A percentile compares a stretch with the other conserved stretches of the same genome.
Conservation (phyloP, 73 alveolate species). For the Uronychia binucleata region DNA sequence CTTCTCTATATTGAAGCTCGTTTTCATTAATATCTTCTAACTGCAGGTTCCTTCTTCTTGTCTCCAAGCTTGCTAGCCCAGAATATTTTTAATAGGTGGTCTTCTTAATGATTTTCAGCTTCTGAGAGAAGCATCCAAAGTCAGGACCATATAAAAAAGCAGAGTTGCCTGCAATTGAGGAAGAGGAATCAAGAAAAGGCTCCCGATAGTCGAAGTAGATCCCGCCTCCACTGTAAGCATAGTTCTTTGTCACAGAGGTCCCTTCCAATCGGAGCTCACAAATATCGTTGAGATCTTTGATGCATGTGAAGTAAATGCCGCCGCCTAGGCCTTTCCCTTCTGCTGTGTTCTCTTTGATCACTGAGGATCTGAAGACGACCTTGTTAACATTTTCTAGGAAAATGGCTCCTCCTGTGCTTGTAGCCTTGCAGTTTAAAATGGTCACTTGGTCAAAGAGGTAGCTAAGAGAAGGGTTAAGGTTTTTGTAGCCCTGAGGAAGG, state of each 20-base stretch:
- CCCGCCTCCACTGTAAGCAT: slow-evolving; percentile 61
- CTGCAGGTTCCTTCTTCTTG: slow-evolving; percentile 4
- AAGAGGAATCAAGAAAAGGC: slow-evolving; percentile 3
- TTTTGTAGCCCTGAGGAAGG: slow-evolving; percentile 25
- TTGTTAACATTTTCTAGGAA: slow-evolving; percentile 8
- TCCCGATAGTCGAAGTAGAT: slow-evolving; percentile 47
- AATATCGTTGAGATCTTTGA: slow-evolving; percentile 33
- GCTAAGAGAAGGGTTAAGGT: slow-evolving; percentile 5
- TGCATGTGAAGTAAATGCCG: slow-evolving; percentile 47
- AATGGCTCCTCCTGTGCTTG: slow-evolving; percentile 54
- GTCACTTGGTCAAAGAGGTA: slow-evolving; percentile 16
- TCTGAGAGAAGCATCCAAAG: slow-evolving; percentile 54
- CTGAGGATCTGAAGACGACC: slow-evolving; percentile 11
- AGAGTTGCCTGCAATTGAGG: slow-evolving; percentile 3
- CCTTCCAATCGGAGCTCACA: slow-evolving; percentile 20
- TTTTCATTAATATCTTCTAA: not conserved
- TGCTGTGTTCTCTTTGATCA: not conserved
- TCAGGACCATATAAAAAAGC: slow-evolving; percentile 54
- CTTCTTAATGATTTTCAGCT: slow-evolving; percentile 26
- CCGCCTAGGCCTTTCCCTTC: slow-evolving; percentile 50
- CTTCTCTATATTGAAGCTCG: slow-evolving; percentile 28
- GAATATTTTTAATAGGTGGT: slow-evolving; percentile 37
- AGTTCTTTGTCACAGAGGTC: slow-evolving; percentile 5
- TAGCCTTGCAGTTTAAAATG: slow-evolving; percentile 22
- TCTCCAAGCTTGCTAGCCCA: too few relatives aligned